Conservation (phyloP, 2,329 filamentous ascomycete genomes). For the Penicillium brevicompactum region DNA sequence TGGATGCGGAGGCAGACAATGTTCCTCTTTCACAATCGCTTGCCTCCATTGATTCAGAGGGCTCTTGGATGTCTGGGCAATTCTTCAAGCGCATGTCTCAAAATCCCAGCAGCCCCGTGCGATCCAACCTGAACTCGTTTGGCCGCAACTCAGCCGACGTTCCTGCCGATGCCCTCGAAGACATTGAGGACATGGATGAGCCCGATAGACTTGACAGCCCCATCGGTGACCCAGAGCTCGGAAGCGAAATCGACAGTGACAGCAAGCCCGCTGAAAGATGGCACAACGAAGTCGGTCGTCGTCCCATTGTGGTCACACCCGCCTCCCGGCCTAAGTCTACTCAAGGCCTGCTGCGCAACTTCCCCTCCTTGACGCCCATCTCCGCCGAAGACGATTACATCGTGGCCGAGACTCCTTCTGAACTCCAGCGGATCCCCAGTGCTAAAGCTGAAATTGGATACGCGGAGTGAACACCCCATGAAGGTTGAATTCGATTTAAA, state of each 20-base stretch:
- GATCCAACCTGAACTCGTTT: slow-evolving; percentile 46
- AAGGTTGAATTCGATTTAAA: not conserved
- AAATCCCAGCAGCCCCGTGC: slow-evolving; percentile 38
- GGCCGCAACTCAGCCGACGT: slow-evolving; percentile 47
- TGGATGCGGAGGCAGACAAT: slow-evolving; percentile 54
- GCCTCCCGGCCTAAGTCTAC: slow-evolving; percentile 60
- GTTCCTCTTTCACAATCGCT: slow-evolving; percentile 74
- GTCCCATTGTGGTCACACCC: slow-evolving; percentile 67
- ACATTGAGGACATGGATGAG: slow-evolving; percentile 33
- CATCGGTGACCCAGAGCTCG: slow-evolving; percentile 58
- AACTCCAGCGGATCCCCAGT: slow-evolving; percentile 61
- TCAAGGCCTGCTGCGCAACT: slow-evolving; percentile 61
- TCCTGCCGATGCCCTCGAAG: slow-evolving; percentile 41
- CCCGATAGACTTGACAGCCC: slow-evolving; percentile 43
- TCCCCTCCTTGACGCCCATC: slow-evolving; percentile 40
- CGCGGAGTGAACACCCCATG: slow-evolving; percentile 9
- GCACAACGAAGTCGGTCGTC: slow-evolving; percentile 56
- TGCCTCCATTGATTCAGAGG: slow-evolving; percentile 93
- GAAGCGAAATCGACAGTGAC: slow-evolving; percentile 14
- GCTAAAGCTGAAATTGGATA: slow-evolving; percentile 23
- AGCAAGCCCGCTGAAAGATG: slow-evolving; percentile 46
- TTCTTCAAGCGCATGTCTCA: slow-evolving; percentile 54
- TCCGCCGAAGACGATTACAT: slow-evolving; percentile 37
- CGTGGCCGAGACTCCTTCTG: slow-evolving; percentile 31
- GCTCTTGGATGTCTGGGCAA: slow-evolving; percentile 88